These are phyloP conservation scores for Podaxis carcinomalis DNA, from an alignment of 768 basidiomycete species.

Conservation along the genomic window DNA sequence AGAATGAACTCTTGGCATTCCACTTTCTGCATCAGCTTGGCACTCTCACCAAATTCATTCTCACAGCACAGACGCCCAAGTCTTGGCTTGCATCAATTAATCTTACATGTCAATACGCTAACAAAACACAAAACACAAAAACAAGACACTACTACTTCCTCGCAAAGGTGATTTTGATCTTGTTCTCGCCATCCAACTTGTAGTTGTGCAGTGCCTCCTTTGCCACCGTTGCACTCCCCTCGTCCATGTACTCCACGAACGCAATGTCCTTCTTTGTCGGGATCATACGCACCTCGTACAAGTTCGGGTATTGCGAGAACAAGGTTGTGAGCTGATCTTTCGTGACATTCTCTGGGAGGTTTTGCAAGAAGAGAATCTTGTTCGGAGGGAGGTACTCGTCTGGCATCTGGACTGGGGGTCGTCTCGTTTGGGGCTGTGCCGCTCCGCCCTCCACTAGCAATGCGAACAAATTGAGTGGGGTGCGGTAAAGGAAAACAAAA, in stretches of 20 bases:
- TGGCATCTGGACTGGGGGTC: slow-evolving; percentile 92
- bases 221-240: slow-evolving; percentile 83
- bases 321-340: slow-evolving; percentile 89
- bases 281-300: slow-evolving; percentile 97
- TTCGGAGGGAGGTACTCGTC: slow-evolving; percentile 99
- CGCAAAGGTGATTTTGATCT: slow-evolving; percentile 91
- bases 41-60: slow-evolving; percentile 9
- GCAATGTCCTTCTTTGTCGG: slow-evolving; percentile 97
- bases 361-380: slow-evolving; percentile 98
- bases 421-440: slow-evolving; percentile 62
- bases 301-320: slow-evolving; percentile 94
- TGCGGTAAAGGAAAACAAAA: slow-evolving; percentile 2
- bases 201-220: slow-evolving; percentile 97
- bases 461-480: slow-evolving; percentile 11
- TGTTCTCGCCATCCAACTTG: slow-evolving; percentile 95
- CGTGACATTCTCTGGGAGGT: slow-evolving; percentile 88
- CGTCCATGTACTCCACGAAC: slow-evolving; percentile 97
- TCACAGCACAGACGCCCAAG: slow-evolving; percentile 1
- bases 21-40: slow-evolving; percentile 10
- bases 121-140: slow-evolving; percentile 50
- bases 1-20: not conserved
- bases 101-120: slow-evolving; percentile 24
- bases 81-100: not conserved
- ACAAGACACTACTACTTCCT: slow-evolving; percentile 44
- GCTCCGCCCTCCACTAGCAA: slow-evolving; percentile 63